Conservation (phyloP, 1,139 yeast species). For the Scheffersomyces cryptocercus region DNA sequence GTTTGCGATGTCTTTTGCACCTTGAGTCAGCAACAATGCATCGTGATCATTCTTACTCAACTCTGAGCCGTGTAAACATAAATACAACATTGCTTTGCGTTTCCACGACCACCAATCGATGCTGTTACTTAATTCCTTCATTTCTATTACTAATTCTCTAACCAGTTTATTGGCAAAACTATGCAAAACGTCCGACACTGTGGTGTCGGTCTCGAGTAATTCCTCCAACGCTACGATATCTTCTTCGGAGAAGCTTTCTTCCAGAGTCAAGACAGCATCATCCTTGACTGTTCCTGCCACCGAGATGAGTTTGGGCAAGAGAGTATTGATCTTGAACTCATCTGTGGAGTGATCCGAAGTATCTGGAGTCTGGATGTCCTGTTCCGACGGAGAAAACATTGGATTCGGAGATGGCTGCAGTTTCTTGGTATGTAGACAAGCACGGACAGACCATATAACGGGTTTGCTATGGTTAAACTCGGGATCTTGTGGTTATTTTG, state of each 20-base stretch:
- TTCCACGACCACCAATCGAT: background rate
- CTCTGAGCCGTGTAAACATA: background rate
- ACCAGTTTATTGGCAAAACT: background rate
- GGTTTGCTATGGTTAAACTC: too few relatives aligned
- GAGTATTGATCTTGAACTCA: conserved; percentile 4
- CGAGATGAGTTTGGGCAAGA: background rate
- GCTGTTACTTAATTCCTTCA: too few relatives aligned
- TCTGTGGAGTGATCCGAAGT: conserved; percentile 17
- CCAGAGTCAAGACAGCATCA: too few relatives aligned
- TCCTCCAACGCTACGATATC: background rate
- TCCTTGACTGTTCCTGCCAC: too few relatives aligned
- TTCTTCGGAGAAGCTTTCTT: conserved; percentile 1
- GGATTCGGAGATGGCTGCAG: too few relatives aligned
- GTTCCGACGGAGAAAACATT: conserved; percentile 12
- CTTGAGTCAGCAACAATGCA: background rate
- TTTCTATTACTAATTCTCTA: too few relatives aligned
- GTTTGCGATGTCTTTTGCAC: background rate
- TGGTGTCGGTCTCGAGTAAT: background rate
- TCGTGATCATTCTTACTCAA: background rate
- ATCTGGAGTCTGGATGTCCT: conserved; percentile 12
- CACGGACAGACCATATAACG: too few relatives aligned
- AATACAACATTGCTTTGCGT: background rate
- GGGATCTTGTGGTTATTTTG: too few relatives aligned
- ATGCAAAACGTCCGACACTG: background rate
- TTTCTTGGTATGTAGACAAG: too few relatives aligned